Evolutionary conservation across 768 basidiomycete species (phyloP).

Genomic region (Pleurotus eryngii): DNA sequence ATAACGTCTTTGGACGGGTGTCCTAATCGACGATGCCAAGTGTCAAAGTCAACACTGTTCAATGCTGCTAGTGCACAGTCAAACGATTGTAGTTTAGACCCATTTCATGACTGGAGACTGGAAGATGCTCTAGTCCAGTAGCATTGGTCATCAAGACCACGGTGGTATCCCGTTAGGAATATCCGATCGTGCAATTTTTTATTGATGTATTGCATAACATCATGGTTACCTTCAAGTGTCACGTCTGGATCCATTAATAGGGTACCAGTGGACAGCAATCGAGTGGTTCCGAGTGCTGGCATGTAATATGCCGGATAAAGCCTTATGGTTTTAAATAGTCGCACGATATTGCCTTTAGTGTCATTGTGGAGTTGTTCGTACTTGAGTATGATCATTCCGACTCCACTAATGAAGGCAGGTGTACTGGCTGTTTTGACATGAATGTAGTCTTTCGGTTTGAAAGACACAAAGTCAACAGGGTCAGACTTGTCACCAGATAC

Average conservation of each 20-base stretch:
- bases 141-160: background rate
- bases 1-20: background rate
- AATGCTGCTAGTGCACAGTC: background rate
- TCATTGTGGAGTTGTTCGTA: background rate
- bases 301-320: background rate
- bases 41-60: background rate
- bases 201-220: background rate
- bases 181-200: background rate
- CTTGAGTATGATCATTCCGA: background rate
- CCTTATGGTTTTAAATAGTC: background rate
- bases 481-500: slow-evolving; percentile 14
- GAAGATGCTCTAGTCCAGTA: background rate
- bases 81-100: background rate
- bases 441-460: background rate
- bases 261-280: background rate
- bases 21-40: slow-evolving; percentile 1
- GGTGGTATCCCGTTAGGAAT: background rate
- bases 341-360: background rate
- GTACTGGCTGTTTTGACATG: background rate
- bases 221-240: background rate
- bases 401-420: background rate
- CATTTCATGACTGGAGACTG: background rate
- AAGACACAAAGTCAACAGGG: background rate
- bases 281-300: background rate
- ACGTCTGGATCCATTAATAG: background rate